Evolutionary conservation across 495 filamentous ascomycete genomes (phyloP).

Genomic region (Elaphomyces granulatus): DNA sequence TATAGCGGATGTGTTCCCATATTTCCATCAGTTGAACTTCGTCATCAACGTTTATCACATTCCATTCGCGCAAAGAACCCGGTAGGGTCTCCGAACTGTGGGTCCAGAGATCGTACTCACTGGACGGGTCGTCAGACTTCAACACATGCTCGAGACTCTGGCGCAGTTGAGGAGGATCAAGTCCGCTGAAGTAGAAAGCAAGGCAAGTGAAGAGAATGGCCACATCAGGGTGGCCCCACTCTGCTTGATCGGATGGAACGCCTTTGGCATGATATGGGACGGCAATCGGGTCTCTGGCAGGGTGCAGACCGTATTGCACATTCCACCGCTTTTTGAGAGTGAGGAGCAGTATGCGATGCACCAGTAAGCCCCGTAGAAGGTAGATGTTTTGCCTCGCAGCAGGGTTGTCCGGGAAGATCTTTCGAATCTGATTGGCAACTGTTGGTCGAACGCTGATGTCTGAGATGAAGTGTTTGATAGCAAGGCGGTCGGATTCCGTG

Average conservation of each 20-base stretch:
- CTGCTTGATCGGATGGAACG: slow-evolving; percentile 44
- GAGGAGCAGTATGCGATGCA: slow-evolving; percentile 39
- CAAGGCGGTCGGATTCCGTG: background rate
- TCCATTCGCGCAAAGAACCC: slow-evolving; percentile 28
- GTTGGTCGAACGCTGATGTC: background rate
- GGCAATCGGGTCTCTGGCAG: slow-evolving; percentile 37
- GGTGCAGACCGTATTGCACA: slow-evolving; percentile 54
- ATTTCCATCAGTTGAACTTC: slow-evolving; percentile 24
- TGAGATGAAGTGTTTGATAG: slow-evolving; percentile 8
- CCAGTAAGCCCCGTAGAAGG: slow-evolving; percentile 47
- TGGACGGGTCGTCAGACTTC: slow-evolving; percentile 39
- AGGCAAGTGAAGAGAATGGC: slow-evolving; percentile 51
- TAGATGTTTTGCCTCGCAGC: slow-evolving; percentile 20
- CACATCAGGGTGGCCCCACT: slow-evolving; percentile 62
- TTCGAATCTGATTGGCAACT: background rate
- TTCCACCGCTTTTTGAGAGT: slow-evolving; percentile 50
- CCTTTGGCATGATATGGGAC: slow-evolving; percentile 59
- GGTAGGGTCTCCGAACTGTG: slow-evolving; percentile 22
- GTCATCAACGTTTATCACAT: slow-evolving; percentile 46
- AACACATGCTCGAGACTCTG: slow-evolving; percentile 32
- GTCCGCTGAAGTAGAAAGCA: slow-evolving; percentile 53
- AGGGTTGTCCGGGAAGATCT: background rate
- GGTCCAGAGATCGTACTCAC: slow-evolving; percentile 42
- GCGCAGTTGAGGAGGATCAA: slow-evolving; percentile 36
- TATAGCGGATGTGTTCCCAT: slow-evolving; percentile 36